Evolutionary conservation across 2,329 filamentous ascomycete species (phyloP).

Genomic region (Ophiostoma angusticollis): DNA sequence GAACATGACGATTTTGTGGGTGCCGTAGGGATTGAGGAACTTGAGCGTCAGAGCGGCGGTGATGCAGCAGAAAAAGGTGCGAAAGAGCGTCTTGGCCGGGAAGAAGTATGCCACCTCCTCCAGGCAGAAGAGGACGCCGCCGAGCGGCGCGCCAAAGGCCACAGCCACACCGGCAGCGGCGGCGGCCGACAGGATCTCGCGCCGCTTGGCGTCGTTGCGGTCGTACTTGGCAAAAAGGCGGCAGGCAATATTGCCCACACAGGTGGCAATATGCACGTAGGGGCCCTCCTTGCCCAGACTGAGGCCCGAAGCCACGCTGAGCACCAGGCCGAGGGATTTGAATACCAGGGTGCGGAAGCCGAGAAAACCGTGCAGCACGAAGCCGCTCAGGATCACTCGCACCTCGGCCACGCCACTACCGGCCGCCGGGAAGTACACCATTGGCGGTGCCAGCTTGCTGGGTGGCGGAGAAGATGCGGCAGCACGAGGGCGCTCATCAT

Average conservation of each 20-base stretch:
- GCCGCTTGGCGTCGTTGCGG: constrained; percentile 81
- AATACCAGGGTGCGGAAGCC: constrained; percentile 75
- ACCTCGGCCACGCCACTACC: constrained; percentile 96
- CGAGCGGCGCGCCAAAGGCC: constrained; percentile 78
- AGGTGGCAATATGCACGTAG: constrained; percentile 94
- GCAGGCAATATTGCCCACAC: constrained; percentile 88
- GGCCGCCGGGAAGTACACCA: constrained; percentile 91
- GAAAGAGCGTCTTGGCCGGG: constrained; percentile 89
- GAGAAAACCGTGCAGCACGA: constrained; percentile 90
- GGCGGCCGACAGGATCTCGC: constrained; percentile 86
- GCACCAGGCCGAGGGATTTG: constrained; percentile 70
- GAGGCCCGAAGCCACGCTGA: constrained; percentile 84
- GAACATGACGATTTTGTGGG: constrained; percentile 92
- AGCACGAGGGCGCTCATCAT: too few relatives aligned
- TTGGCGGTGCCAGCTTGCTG: constrained; percentile 35
- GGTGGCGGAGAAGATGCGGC: constrained; percentile 1
- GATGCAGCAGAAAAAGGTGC: constrained; percentile 97
- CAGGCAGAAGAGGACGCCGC: constrained; percentile 81
- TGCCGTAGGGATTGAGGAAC: constrained; percentile 91
- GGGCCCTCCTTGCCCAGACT: constrained; percentile 91
- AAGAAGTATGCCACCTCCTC: constrained; percentile 98
- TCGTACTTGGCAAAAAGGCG: constrained; percentile 93
- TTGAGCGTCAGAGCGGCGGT: constrained; percentile 82
- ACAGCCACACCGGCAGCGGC: constrained; percentile 88
- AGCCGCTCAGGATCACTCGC: constrained; percentile 93